A percentile compares a stretch with the other conserved stretches of the same genome.
These are phyloP conservation scores for Mucor piriformis DNA, from an alignment of 371 early-diverging fungal species.

Conservation along the genomic window DNA sequence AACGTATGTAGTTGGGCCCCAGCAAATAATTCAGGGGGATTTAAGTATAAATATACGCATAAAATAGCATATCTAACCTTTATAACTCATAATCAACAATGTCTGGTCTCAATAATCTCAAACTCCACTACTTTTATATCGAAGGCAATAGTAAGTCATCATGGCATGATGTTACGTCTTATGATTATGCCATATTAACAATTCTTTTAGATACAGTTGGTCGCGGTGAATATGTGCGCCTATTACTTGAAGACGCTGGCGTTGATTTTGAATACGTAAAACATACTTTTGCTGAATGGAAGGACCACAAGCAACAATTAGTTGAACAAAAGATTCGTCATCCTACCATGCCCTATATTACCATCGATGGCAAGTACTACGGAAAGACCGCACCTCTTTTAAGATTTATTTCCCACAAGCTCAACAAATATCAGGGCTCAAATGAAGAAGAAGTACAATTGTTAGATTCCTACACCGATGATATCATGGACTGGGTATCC, in stretches of 20 bases:
- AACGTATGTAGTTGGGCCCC: no score
- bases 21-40: no score
- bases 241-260: constrained; percentile 36
- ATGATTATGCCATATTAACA: no score
- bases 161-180: no score
- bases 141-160: constrained; percentile 11
- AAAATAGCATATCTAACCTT: no score
- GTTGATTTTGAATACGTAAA: constrained; percentile 25
- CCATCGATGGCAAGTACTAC: constrained; percentile 28
- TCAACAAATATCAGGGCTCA: constrained; percentile 28
- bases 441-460: constrained; percentile 30
- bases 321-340: neutral
- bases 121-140: constrained; percentile 18
- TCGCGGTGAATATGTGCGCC: constrained; percentile 30
- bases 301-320: constrained; percentile 15
- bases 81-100: neutral
- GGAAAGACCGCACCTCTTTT: constrained; percentile 25
- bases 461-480: constrained; percentile 26
- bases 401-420: constrained; percentile 26
- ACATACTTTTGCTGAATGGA: constrained; percentile 15
- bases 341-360: constrained; percentile 29
- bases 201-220: constrained; percentile 13
- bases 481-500: constrained; percentile 11
- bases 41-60: no score
- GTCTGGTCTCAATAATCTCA: constrained; percentile 3